Evolutionary conservation across 257 asterid genomes (phyloP).

Genomic region (Hygrophila difformis): DNA sequence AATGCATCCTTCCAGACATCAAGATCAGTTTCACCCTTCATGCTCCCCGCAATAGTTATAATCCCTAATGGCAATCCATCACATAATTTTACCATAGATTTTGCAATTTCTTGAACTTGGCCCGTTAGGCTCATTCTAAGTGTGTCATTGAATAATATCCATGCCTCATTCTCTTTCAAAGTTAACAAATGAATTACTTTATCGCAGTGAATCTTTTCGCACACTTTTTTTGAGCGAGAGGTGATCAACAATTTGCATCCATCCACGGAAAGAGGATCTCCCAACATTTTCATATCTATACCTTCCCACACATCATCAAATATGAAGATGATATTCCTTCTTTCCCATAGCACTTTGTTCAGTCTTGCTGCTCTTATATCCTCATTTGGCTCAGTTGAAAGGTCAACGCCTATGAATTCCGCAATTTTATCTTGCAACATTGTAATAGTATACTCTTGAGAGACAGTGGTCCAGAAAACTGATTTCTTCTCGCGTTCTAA

Average conservation of each 20-base stretch:
- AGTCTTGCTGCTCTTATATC: no score
- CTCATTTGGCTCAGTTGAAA: no score
- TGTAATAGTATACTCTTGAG: not conserved
- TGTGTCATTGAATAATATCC: not conserved
- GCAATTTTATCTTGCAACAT: constrained; percentile 2
- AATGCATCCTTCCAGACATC: not conserved
- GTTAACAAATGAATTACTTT: not conserved
- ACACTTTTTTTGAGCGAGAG: constrained; percentile 12
- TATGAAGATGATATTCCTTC: no score
- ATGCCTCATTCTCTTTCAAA: not conserved
- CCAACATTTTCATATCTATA: not conserved
- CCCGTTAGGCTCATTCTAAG: not conserved
- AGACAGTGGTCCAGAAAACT: constrained; percentile 13
- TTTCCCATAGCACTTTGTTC: no score
- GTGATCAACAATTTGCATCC: constrained; percentile 14
- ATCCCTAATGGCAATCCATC: not conserved
- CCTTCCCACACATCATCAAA: constrained; percentile 1
- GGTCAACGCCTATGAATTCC: not conserved
- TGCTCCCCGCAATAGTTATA: not conserved
- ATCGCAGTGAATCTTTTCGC: not conserved
- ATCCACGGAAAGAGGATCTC: not conserved
- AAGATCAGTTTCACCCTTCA: not conserved
- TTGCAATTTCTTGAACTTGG: not conserved
- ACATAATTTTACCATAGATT: not conserved
- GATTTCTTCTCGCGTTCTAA: not conserved